phyloP scores from a whole-genome alignment of 2,329 filamentous ascomycete species.

The Sarocladium oryzae region DNA sequence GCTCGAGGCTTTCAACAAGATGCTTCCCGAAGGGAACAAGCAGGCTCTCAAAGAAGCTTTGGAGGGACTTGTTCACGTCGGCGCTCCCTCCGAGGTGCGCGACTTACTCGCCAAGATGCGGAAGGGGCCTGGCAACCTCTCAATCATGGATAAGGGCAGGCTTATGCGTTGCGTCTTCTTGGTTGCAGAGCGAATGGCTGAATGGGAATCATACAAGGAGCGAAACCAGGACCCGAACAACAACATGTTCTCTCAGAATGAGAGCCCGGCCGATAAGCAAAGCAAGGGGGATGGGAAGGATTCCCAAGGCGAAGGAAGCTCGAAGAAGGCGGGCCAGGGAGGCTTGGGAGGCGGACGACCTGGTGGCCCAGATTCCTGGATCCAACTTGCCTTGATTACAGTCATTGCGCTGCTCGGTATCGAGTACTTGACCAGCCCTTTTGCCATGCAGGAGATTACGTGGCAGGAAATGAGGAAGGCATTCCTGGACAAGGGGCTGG shows the following conservation, averaged over 20 bases:
- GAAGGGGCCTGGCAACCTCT: conserved; percentile 48
- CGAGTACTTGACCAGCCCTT: conserved; percentile 1
- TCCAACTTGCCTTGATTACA: not conserved
- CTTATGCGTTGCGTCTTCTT: conserved; percentile 30
- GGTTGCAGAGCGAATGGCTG: conserved; percentile 28
- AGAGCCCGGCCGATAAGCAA: not conserved
- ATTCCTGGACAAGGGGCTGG: conserved; percentile 91
- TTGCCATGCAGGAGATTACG: conserved; percentile 64
- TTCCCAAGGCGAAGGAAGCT: not conserved
- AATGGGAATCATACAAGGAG: conserved; percentile 17
- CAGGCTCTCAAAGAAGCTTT: conserved; percentile 53
- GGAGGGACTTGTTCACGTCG: conserved; percentile 57
- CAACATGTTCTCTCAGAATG: conserved; percentile 4
- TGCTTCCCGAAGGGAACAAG: conserved; percentile 57
- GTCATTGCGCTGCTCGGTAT: not conserved
- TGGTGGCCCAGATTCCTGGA: conserved; percentile 1
- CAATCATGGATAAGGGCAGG: conserved; percentile 30
- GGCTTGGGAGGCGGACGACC: not conserved
- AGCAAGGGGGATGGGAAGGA: conserved; percentile 8
- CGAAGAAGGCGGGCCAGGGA: not conserved
- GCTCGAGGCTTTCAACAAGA: conserved; percentile 54
- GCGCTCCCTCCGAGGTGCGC: conserved; percentile 62
- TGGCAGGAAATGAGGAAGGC: conserved; percentile 95
- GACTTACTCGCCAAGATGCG: conserved; percentile 49
- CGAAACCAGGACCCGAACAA: not conserved